These are phyloP conservation scores for Aspergillus saccharolyticus DNA, from an alignment of 495 filamentous ascomycete species.

Conservation along the genomic window DNA sequence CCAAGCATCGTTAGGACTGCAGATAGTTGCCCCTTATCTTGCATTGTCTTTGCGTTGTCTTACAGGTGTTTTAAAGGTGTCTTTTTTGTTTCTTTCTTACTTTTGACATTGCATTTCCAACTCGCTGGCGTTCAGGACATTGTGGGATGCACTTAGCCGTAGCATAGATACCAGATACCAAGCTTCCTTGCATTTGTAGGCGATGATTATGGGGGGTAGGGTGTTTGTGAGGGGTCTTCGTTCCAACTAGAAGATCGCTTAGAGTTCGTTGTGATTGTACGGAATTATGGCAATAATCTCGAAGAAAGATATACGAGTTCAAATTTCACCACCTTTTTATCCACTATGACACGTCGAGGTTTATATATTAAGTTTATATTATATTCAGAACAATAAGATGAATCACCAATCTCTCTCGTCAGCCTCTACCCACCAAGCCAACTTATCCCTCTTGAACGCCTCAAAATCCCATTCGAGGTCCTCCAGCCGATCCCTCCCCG, in stretches of 20 bases:
- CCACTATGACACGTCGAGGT: too few species aligned
- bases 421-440: conserved; percentile 47
- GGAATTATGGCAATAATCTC: too few species aligned
- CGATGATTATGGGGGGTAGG: neutral
- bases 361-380: too few species aligned
- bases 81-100: neutral
- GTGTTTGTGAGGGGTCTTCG: conserved; percentile 2
- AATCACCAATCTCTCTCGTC: conserved; percentile 35
- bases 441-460: conserved; percentile 63
- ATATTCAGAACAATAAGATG: too few species aligned
- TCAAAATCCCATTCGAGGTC: conserved; percentile 76
- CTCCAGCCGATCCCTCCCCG: conserved; percentile 49
- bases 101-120: neutral
- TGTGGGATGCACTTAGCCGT: conserved; percentile 8
- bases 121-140: conserved; percentile 9
- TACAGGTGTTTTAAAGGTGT: neutral
- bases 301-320: too few species aligned
- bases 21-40: too few species aligned
- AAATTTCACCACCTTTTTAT: too few species aligned
- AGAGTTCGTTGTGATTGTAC: too few species aligned
- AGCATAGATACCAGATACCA: conserved; percentile 28
- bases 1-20: too few species aligned
- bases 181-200: conserved; percentile 15
- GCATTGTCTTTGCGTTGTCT: too few species aligned
- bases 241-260: too few species aligned